Evolutionary conservation across 2,329 filamentous ascomycete genomes (phyloP).

Genomic region (Verticillium tricorpus): DNA sequence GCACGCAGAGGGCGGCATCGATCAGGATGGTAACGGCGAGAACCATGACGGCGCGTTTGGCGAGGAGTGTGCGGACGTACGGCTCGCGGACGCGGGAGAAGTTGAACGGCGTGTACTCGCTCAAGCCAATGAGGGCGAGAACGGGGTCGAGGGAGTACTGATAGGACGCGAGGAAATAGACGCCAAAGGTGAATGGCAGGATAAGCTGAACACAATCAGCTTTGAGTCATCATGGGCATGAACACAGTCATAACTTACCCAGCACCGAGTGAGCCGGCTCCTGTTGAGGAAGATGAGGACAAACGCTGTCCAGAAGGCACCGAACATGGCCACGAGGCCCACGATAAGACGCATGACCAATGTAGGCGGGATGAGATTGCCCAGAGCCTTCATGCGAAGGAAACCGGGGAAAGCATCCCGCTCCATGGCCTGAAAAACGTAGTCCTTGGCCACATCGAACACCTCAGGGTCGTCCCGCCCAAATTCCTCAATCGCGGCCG

Average conservation of each 20-base stretch:
- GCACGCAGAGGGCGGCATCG: constrained; percentile 74
- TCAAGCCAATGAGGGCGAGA: constrained; percentile 81
- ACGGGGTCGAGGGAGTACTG: constrained; percentile 94
- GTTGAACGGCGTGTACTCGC: constrained; percentile 94
- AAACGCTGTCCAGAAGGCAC: constrained; percentile 90
- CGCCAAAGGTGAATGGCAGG: constrained; percentile 84
- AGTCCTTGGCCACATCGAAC: constrained; percentile 96
- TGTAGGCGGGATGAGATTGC: constrained; percentile 89
- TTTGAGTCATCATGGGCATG: not conserved
- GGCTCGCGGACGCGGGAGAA: constrained; percentile 86
- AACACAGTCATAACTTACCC: constrained; percentile 55
- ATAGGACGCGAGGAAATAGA: constrained; percentile 85
- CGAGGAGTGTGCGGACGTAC: constrained; percentile 81
- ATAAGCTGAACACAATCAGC: constrained; percentile 47
- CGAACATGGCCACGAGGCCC: constrained; percentile 82
- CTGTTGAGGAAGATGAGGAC: constrained; percentile 87
- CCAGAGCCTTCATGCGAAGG: constrained; percentile 87
- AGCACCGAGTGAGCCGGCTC: constrained; percentile 69
- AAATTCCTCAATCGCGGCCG: constrained; percentile 81
- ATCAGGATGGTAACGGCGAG: constrained; percentile 70
- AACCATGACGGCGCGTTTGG: constrained; percentile 78
- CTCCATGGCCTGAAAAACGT: constrained; percentile 99
- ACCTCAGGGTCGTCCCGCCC: constrained; percentile 94
- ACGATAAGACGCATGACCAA: constrained; percentile 81
- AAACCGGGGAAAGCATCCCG: constrained; percentile 98